Base-by-base conservation (phyloP, 148 eudicot genomes). In the Tetragonia tetragonoides region DNA sequence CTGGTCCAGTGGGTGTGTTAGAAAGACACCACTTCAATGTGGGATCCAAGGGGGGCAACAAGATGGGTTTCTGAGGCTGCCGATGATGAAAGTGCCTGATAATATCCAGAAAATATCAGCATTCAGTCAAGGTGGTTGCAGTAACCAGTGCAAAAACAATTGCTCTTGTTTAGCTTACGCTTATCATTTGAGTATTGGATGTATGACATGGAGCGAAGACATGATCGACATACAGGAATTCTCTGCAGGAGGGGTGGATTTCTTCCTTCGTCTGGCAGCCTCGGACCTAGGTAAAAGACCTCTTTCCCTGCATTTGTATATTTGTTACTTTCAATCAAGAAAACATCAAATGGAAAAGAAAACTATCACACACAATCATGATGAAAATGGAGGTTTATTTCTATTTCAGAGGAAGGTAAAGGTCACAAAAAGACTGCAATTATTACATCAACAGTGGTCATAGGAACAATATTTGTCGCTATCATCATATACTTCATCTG, bases 81-180 rank as follows among this genome's bases (percentile, higher is more conserved):
- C 73, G 0, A 75, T 61, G 1, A 59, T 83, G 72, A 90, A 90
- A 59, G 74, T 88, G 67, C 97, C 97, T 1, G 94, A 92, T 68
- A 53, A 78, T 2, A 47, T 62, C 6, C 7, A 61, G 10, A 73
- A 79, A 2, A 28, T 66, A 78, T 67, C 77, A 46, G 88, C 67
- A 28, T 51, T 85, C 79, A 79, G 60, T 28, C 79, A 81, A 15
- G 80, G 66, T 12, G 87, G 82, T 56, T 92, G 94, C 41, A 65
- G 40, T 34, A 71, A 10, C 3, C 47, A n/a, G 66, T 92, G 94
- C 75, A 51, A 38, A 65, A 81, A 67, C 47, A 83, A 92, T 41
- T 92, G 97, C 75, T 75, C 84, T 2, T 92, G 97, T 60, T 72
- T 78, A 46, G 94, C 91, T 20, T 92, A 85, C 67, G 61, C 90